Conservation (phyloP, 2,329 filamentous ascomycete species). For the Xylaria sp. region DNA sequence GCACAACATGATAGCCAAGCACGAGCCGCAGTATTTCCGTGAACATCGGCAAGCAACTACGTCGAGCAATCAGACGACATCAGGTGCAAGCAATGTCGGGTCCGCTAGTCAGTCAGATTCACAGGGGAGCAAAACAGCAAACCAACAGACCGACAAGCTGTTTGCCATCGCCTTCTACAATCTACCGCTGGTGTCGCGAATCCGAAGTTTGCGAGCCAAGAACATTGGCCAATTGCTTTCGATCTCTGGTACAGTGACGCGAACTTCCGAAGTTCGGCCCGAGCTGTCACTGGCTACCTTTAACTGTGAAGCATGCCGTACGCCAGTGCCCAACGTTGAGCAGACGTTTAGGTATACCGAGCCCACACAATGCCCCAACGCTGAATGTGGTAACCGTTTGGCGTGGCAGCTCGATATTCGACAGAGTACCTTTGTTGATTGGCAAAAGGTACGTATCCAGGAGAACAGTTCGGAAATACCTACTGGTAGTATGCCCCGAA, state of each 20-base stretch:
- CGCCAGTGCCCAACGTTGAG: constrained; percentile 88
- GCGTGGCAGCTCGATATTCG: constrained; percentile 98
- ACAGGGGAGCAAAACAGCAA: constrained; percentile 78
- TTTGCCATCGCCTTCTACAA: constrained; percentile 96
- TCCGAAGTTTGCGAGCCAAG: constrained; percentile 85
- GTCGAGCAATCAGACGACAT: constrained; percentile 76
- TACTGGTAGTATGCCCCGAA: constrained; percentile 97
- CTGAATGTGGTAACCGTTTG: constrained; percentile 84
- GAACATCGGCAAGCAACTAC: constrained; percentile 88
- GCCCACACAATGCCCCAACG: constrained; percentile 93
- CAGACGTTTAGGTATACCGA: constrained; percentile 98
- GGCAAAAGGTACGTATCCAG: constrained; percentile 98
- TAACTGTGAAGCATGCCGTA: constrained; percentile 87
- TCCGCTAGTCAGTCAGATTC: constrained; percentile 72
- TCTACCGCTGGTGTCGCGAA: constrained; percentile 84
- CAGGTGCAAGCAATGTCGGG: constrained; percentile 71
- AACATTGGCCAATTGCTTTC: constrained; percentile 95
- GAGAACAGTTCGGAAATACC: constrained; percentile 99
- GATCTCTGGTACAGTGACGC: constrained; percentile 95
- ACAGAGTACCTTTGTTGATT: constrained; percentile 97
- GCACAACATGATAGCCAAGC: constrained; percentile 92
- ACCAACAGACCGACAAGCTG: constrained; percentile 96
- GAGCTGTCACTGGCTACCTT: constrained; percentile 94
- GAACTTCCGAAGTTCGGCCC: constrained; percentile 95
- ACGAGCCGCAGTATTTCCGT: constrained; percentile 93